Base-by-base conservation (phyloP, 257 asterid species). In the Penstemon barbatus region DNA sequence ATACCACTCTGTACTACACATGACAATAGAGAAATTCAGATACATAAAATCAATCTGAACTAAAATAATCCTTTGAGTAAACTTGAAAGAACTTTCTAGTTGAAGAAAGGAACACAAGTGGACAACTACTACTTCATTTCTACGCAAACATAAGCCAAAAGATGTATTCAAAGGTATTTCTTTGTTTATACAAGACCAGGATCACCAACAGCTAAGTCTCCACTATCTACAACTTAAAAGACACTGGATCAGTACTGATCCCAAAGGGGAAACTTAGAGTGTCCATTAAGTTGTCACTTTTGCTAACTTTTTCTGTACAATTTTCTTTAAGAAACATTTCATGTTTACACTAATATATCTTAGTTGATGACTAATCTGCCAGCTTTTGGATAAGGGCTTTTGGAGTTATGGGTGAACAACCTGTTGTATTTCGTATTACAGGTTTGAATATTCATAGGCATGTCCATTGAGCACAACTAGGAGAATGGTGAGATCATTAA, bases 351-450 rank as follows among this genome's bases (percentile, higher is more conserved):
- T 1, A 25, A 25, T 25, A 25, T 25, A 25, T 25, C 25, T 53
- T 33, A 57, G 18, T 36, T 8, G 55, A 64, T 38, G 33, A 40
- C 49, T 54, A 41, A 38, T 42, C 18, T 68, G n/a, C 65, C 5
- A 25, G 37, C 60, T 56, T 69, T 62, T 42, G 48, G 25, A 55
- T 39, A 76, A 91, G 98, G 76, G 97, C 97, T 39, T 66, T 71
- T 33, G 98, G 98, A 52, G 98, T 92, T 57, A 85, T 89, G 53
- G 96, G 97, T 11, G 96, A 92, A 81, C 98, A 92, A 66, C 98
- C 98, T 4, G 98, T 87, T 55, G 75, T 92, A 78, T 96, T 87
- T 82, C 97, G 96, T 60, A 85, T 84, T 18, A 82, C 88, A 7
- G 82, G 96, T 51, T 92, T 61, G 95, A 92, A 63, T 92, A 89